Percentiles rank a stretch among this genome's conserved stretches.
Evolutionary conservation across 257 asterid genomes (phyloP).

Genomic region (Plantago ovata): DNA sequence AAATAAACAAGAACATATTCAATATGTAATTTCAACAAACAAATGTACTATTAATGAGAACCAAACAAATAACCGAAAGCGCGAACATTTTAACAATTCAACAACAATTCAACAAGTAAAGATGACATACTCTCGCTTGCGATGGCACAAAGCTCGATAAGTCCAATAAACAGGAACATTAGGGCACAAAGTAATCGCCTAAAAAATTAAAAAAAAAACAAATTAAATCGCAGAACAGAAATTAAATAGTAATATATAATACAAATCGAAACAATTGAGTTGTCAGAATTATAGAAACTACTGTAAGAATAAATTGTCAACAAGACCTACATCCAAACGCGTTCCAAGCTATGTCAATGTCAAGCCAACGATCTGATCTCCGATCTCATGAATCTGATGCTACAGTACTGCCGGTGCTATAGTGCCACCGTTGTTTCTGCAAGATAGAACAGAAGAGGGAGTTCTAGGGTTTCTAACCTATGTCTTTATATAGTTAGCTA

Average conservation of each 20-base stretch:
- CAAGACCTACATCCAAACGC: too few relatives aligned
- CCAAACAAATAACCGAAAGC: constrained; percentile 11
- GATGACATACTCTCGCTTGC: constrained; percentile 60
- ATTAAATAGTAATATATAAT: background rate
- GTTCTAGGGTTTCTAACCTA: too few relatives aligned
- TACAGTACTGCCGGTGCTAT: too few relatives aligned
- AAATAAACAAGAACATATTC: constrained; percentile 1
- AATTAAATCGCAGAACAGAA: background rate
- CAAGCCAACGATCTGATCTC: too few relatives aligned
- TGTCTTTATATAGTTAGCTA: too few relatives aligned
- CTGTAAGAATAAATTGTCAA: too few relatives aligned
- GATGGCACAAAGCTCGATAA: constrained; percentile 90
- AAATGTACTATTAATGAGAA: background rate
- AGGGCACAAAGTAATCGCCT: constrained; percentile 95
- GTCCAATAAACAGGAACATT: constrained; percentile 85
- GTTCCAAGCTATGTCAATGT: too few relatives aligned
- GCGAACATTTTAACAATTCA: constrained; percentile 12
- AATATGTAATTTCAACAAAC: background rate
- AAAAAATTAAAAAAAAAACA: background rate
- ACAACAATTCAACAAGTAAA: background rate
- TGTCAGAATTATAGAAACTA: background rate
- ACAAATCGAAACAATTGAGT: background rate
- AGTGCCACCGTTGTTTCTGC: too few relatives aligned
- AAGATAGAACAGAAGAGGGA: too few relatives aligned
- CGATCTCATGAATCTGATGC: too few relatives aligned